Percentiles rank a stretch among this genome's conserved stretches.
phyloP scores from a whole-genome alignment of 306 rosid species.

The Cucurbita argyrosperma region DNA sequence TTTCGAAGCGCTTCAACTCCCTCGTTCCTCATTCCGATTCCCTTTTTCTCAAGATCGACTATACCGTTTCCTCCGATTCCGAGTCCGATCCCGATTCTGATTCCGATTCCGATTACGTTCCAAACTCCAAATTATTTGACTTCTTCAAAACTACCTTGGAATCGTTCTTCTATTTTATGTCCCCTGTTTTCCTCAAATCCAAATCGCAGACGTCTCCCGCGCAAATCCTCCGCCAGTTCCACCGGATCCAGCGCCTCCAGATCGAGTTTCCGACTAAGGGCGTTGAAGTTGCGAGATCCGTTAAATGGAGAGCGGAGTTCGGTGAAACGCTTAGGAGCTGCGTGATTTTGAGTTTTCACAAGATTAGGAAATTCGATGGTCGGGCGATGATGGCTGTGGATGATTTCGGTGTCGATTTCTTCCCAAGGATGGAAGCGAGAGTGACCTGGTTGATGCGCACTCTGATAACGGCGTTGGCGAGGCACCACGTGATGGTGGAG shows the following conservation, averaged over 20 bases:
- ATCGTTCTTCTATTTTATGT: conserved; percentile 17
- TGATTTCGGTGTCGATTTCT: neutral
- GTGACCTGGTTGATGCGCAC: conserved; percentile 31
- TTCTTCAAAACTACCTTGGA: conserved; percentile 16
- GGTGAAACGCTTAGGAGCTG: conserved; percentile 17
- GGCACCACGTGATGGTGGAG: conserved; percentile 30
- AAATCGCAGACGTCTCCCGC: conserved; percentile 18
- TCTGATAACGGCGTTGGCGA: conserved; percentile 30
- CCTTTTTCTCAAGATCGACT: conserved; percentile 23
- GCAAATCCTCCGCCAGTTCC: conserved; percentile 28
- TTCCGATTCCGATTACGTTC: neutral
- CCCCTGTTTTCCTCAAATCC: neutral
- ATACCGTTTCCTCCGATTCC: conserved; percentile 21
- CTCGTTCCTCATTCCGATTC: conserved; percentile 34
- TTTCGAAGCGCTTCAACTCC: conserved; percentile 30
- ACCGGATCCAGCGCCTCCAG: conserved; percentile 13
- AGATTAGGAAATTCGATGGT: neutral
- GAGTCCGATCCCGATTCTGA: too few relatives aligned
- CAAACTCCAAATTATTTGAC: conserved; percentile 4
- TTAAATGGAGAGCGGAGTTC: conserved; percentile 35
- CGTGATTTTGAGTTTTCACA: conserved; percentile 24
- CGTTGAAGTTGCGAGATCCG: conserved; percentile 11
- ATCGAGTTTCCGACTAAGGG: conserved; percentile 28
- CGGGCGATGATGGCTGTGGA: neutral
- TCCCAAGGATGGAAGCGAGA: conserved; percentile 21